Percentiles rank a stretch among this genome's conserved stretches.
phyloP scores from a whole-genome alignment of 768 basidiomycete species.

The Dentipellis fragilis region DNA sequence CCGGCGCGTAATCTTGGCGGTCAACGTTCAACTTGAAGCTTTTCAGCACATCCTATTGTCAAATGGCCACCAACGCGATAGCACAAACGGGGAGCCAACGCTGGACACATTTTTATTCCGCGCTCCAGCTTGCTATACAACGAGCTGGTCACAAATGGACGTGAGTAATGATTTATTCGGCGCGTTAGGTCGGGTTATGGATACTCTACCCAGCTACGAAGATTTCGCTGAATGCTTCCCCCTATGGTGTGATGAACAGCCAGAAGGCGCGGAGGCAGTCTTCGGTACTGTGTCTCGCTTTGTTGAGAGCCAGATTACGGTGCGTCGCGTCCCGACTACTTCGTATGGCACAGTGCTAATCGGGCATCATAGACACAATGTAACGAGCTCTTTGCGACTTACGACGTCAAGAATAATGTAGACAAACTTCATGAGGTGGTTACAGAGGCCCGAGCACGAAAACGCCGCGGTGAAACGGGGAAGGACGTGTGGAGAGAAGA shows the following conservation, averaged over 20 bases:
- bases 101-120: conserved; percentile 41
- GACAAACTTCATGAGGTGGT: conserved; percentile 64
- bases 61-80: conserved; percentile 19
- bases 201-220: conserved; percentile 27
- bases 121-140: conserved; percentile 43
- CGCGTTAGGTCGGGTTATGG: background rate
- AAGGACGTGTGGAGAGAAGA: conserved; percentile 59
- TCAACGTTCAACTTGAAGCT: too few relatives aligned
- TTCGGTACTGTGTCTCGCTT: conserved; percentile 57
- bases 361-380: conserved; percentile 40
- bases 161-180: conserved; percentile 21
- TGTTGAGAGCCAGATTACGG: conserved; percentile 54
- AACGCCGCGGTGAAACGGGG: conserved; percentile 29
- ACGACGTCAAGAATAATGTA: conserved; percentile 57
- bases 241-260: conserved; percentile 27
- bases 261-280: conserved; percentile 22
- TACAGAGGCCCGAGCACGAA: conserved; percentile 51
- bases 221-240: conserved; percentile 34
- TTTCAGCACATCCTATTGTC: too few relatives aligned
- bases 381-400: conserved; percentile 59
- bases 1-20: too few relatives aligned
- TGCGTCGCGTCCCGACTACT: conserved; percentile 3
- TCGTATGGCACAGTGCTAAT: background rate
- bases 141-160: conserved; percentile 44
- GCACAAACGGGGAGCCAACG: conserved; percentile 26